A percentile compares a stretch with the other conserved stretches of the same genome.
Evolutionary conservation across 129 eudicot genomes (phyloP).

Genomic region (Apium graveolens): DNA sequence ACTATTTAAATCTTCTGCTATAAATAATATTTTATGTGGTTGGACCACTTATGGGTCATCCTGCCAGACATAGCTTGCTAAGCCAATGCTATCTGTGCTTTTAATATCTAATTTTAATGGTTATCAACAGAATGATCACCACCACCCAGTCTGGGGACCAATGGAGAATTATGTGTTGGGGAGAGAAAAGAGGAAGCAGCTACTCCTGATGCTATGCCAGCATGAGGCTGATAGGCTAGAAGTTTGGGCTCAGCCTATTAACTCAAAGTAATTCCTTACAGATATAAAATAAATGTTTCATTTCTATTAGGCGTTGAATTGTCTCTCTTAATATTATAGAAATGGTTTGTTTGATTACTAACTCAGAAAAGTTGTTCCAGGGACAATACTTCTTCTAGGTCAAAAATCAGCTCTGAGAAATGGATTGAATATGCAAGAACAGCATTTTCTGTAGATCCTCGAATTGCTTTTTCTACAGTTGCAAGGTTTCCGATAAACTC

Average conservation of each 20-base stretch:
- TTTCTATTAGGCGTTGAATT: background rate
- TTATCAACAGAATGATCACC: slow-evolving; percentile 55
- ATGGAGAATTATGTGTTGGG: slow-evolving; percentile 66
- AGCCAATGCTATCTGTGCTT: slow-evolving; percentile 12
- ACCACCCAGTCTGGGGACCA: slow-evolving; percentile 94
- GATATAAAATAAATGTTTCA: background rate
- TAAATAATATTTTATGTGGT: background rate
- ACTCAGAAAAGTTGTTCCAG: slow-evolving; percentile 27
- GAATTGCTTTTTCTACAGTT: slow-evolving; percentile 74
- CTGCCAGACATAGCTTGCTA: background rate
- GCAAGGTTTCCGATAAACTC: slow-evolving; percentile 85
- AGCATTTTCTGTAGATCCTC: slow-evolving; percentile 90
- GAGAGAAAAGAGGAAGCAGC: slow-evolving; percentile 81
- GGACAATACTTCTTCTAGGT: slow-evolving; percentile 50
- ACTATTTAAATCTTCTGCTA: background rate
- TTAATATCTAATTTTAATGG: slow-evolving; percentile 10
- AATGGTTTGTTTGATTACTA: background rate
- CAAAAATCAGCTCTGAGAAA: slow-evolving; percentile 76
- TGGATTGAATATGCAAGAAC: slow-evolving; percentile 90
- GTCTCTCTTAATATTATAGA: background rate
- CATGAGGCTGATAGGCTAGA: slow-evolving; percentile 96
- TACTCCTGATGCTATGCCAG: slow-evolving; percentile 91
- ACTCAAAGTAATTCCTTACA: slow-evolving; percentile 51
- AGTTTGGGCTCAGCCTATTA: slow-evolving; percentile 93
- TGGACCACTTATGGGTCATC: background rate